Evolutionary conservation across 257 asterid genomes (phyloP).

Genomic region (Capsicum pubescens): DNA sequence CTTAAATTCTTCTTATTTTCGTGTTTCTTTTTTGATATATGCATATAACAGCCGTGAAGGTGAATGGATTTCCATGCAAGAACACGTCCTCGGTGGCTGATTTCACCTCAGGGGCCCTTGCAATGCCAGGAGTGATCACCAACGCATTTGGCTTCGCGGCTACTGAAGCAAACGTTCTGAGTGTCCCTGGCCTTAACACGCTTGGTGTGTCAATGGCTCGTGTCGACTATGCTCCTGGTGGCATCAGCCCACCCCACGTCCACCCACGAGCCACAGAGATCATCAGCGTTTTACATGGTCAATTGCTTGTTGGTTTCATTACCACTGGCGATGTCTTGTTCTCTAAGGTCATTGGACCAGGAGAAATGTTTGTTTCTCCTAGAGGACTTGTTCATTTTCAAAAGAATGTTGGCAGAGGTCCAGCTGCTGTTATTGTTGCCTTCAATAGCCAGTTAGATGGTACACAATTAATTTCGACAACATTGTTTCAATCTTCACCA

Average conservation of each 20-base stretch:
- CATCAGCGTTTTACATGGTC: constrained; percentile 53
- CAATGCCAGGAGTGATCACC: constrained; percentile 63
- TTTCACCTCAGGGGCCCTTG: constrained; percentile 55
- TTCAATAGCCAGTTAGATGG: constrained; percentile 84
- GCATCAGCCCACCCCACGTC: constrained; percentile 80
- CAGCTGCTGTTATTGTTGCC: constrained; percentile 69
- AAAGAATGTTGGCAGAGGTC: constrained; percentile 57
- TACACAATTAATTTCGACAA: constrained; percentile 60
- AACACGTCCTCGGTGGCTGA: constrained; percentile 49
- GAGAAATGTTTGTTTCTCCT: constrained; percentile 66
- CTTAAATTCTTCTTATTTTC: too few relatives aligned
- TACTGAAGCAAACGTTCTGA: constrained; percentile 64
- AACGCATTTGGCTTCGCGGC: constrained; percentile 58
- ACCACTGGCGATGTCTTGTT: constrained; percentile 72
- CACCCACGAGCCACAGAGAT: constrained; percentile 90
- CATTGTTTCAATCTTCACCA: constrained; percentile 66
- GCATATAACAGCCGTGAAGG: constrained; percentile 40
- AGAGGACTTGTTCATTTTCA: constrained; percentile 83
- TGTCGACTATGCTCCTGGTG: constrained; percentile 79
- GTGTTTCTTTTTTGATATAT: too few relatives aligned
- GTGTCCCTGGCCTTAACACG: constrained; percentile 82
- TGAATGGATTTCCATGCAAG: constrained; percentile 72
- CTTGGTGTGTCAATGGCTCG: constrained; percentile 76
- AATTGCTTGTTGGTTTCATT: constrained; percentile 78
- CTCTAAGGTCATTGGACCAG: constrained; percentile 61